Evolutionary conservation across 192 early-diverging fungal species (phyloP), one percentile per base, ranked within the genome.

Genomic region (Tieghemiomyces parasiticus): DNA sequence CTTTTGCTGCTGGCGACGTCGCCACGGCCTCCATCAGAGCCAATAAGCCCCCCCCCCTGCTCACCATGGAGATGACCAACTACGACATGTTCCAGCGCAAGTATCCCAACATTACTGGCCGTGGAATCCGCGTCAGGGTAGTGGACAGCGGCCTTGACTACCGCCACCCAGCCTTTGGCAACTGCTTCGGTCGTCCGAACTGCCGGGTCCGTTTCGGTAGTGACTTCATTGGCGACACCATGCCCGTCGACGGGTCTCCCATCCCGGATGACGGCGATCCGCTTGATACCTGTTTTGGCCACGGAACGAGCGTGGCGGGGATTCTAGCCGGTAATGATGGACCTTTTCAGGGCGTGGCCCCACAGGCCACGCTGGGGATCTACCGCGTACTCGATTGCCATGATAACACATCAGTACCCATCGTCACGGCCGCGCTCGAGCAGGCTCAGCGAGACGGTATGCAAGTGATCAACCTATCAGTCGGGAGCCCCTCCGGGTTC

Each of bases 271-370:
- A 70, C 2, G 64, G 67, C 24, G 73, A 81, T 14, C 84, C 85
- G 0, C 65, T 74, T 33, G 73, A 77, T 60, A 61, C 59, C 16
- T 83, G 86, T 61, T 61, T 61, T 48, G 82, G 81, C 24, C 86
- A 86, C 63, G 84, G 82, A n/a, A 84, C 82, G 0, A 80, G 81
- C 38, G 78, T 88, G 1, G 63, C 83, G 2, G 82, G 82, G 26
- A 82, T 83, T 29, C 71, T 84, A 46, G 76, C 66, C 35, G 81
- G 50, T 2, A 60, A 64, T 2, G 64, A 67, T 0, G 67, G 69
- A 0, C 22, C n/a, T 6, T 58, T 58, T 35, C 33, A 38, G 32
- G 86, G 86, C 31, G 81, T 88, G 24, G 82, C 82, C 1, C 85
- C 81, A 12, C 64, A 67, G 9, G 82, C 76, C 8, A 83, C 75